phyloP scores from a whole-genome alignment of 2,329 filamentous ascomycete species.

The Chrysosporium queenslandicum region DNA sequence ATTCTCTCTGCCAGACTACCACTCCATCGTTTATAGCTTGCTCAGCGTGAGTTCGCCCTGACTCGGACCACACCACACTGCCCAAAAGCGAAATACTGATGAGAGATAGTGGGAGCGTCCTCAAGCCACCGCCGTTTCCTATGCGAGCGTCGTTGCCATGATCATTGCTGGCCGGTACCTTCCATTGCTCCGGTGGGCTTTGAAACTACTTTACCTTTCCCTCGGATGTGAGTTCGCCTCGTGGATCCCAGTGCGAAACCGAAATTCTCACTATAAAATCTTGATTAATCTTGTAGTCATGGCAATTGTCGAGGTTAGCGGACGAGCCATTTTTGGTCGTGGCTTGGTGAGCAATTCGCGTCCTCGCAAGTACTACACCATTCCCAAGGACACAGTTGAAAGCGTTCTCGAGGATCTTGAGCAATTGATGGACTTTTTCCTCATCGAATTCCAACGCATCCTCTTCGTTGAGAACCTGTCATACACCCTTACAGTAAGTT shows the following conservation, averaged over 20 bases:
- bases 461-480: constrained; percentile 56
- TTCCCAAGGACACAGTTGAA: constrained; percentile 55
- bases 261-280: constrained; percentile 5
- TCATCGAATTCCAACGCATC: constrained; percentile 58
- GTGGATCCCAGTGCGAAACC: not conserved
- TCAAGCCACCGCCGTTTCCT: constrained; percentile 53
- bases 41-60: constrained; percentile 44
- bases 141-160: constrained; percentile 45
- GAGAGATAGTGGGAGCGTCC: constrained; percentile 52
- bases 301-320: constrained; percentile 47
- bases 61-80: too few species aligned
- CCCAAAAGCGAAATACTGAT: constrained; percentile 10
- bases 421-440: constrained; percentile 58
- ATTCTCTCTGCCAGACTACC: constrained; percentile 43
- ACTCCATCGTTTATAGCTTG: constrained; percentile 57
- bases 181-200: constrained; percentile 51
- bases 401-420: constrained; percentile 52
- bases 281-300: constrained; percentile 43
- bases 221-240: constrained; percentile 45
- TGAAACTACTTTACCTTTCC: constrained; percentile 50
- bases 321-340: constrained; percentile 46
- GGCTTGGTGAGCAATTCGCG: constrained; percentile 53
- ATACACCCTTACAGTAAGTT: constrained; percentile 49
- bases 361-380: constrained; percentile 55
- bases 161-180: constrained; percentile 56